Evolutionary conservation across 164 flowering plant species (phyloP).

Genomic region (Piper longum): DNA sequence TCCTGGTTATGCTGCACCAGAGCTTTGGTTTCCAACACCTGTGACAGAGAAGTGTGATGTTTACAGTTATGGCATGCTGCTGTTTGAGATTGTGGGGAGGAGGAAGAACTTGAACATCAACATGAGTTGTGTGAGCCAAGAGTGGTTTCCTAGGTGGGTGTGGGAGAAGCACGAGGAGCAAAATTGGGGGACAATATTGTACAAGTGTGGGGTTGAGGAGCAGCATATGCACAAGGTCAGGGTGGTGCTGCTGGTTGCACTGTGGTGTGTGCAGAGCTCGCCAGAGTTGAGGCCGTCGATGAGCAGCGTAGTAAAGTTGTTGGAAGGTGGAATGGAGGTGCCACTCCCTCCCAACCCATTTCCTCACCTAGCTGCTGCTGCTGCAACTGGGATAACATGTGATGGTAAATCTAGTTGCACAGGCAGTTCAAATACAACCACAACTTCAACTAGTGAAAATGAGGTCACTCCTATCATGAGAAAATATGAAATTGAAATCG

Average conservation of each 20-base stretch:
- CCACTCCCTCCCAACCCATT: constrained; percentile 9
- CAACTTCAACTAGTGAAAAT: too few relatives aligned
- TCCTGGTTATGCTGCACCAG: constrained; percentile 15
- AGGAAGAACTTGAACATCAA: constrained; percentile 5
- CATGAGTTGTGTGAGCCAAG: neutral
- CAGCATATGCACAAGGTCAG: constrained; percentile 9
- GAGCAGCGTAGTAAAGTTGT: constrained; percentile 17
- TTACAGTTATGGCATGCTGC: constrained; percentile 21
- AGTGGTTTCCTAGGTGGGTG: constrained; percentile 16
- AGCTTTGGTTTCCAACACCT: constrained; percentile 1
- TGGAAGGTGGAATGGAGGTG: constrained; percentile 12
- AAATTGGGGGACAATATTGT: neutral
- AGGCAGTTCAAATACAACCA: too few relatives aligned
- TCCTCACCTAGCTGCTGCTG: too few relatives aligned
- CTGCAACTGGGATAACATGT: too few relatives aligned
- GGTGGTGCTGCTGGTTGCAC: constrained; percentile 13
- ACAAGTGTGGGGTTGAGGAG: constrained; percentile 6
- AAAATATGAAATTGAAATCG: too few relatives aligned
- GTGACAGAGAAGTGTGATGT: constrained; percentile 17
- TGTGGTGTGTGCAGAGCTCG: constrained; percentile 20
- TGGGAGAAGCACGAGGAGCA: constrained; percentile 14
- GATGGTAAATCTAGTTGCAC: too few relatives aligned
- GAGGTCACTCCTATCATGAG: too few relatives aligned
- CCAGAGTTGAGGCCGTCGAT: constrained; percentile 11
- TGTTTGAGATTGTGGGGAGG: constrained; percentile 17